Conservation (phyloP, 208 protist genomes). For the Spongospora subterranea region DNA sequence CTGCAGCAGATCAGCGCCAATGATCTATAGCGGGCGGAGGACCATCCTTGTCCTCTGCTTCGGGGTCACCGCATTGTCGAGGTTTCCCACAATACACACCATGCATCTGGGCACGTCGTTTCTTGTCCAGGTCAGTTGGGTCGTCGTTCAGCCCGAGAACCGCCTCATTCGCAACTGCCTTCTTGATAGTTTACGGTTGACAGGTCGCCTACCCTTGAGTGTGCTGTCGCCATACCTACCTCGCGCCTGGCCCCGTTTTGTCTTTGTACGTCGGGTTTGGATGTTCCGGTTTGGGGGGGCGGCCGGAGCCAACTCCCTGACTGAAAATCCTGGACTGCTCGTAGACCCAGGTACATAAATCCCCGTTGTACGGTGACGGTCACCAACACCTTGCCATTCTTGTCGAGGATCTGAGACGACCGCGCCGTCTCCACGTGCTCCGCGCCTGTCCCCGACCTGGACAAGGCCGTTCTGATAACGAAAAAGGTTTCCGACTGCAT, state of each 20-base stretch:
- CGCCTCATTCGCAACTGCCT: too few relatives aligned
- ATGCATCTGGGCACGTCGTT: conserved; percentile 7
- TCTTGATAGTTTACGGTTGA: too few relatives aligned
- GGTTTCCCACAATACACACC: conserved; percentile 43
- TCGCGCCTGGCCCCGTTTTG: too few relatives aligned
- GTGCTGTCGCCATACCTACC: too few relatives aligned
- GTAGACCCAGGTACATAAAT: conserved; percentile 3
- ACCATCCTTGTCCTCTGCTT: neutral
- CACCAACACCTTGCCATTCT: neutral
- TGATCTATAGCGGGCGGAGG: neutral
- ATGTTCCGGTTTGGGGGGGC: neutral
- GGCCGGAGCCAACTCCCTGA: neutral
- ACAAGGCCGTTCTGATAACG: neutral
- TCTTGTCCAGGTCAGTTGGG: neutral
- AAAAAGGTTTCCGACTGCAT: conserved; percentile 11
- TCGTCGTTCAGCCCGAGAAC: neutral
- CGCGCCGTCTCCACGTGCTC: conserved; percentile 17
- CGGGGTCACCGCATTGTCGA: neutral
- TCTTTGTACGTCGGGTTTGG: conserved; percentile 11
- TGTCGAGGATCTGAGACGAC: neutral
- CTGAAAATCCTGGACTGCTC: neutral
- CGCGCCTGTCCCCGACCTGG: neutral
- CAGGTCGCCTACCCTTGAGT: too few relatives aligned
- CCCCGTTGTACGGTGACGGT: neutral
- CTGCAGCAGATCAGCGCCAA: conserved; percentile 43